A percentile compares a stretch with the other conserved stretches of the same genome.
phyloP scores from a whole-genome alignment of 352 stramenopile genomes.

The Poterioochromonas sp. region DNA sequence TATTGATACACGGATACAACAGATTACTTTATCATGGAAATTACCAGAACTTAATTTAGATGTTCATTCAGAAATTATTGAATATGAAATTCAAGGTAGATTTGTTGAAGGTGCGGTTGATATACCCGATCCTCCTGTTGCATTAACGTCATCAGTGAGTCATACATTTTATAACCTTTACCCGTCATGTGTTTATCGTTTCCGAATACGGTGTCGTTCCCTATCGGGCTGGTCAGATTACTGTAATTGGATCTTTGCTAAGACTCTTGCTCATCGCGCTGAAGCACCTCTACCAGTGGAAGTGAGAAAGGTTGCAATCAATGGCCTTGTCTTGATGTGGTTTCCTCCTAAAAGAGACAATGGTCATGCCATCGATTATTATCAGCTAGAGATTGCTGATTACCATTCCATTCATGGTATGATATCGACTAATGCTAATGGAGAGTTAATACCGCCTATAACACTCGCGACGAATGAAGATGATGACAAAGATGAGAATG shows the following conservation, averaged over 20 bases:
- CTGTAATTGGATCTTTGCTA: background rate
- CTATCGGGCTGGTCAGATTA: conserved; percentile 1
- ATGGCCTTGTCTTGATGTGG: background rate
- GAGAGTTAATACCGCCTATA: background rate
- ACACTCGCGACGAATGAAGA: background rate
- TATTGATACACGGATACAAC: background rate
- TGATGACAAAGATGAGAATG: background rate
- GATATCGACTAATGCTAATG: background rate
- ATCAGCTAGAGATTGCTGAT: conserved; percentile 19
- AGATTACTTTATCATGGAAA: background rate
- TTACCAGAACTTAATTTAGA: background rate
- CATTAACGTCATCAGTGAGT: background rate
- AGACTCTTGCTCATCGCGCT: background rate
- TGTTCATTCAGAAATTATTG: background rate
- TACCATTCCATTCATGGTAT: background rate
- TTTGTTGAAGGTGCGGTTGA: background rate
- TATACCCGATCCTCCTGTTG: background rate
- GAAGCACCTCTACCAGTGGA: background rate
- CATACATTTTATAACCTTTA: background rate
- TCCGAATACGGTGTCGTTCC: background rate
- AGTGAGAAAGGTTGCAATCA: background rate
- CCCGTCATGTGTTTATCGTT: background rate
- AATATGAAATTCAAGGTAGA: background rate
- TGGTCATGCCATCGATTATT: background rate
- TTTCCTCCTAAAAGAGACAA: background rate